Evolutionary conservation across 164 flowering plant species (phyloP).

Genomic region (Dillenia suffruticosa): DNA sequence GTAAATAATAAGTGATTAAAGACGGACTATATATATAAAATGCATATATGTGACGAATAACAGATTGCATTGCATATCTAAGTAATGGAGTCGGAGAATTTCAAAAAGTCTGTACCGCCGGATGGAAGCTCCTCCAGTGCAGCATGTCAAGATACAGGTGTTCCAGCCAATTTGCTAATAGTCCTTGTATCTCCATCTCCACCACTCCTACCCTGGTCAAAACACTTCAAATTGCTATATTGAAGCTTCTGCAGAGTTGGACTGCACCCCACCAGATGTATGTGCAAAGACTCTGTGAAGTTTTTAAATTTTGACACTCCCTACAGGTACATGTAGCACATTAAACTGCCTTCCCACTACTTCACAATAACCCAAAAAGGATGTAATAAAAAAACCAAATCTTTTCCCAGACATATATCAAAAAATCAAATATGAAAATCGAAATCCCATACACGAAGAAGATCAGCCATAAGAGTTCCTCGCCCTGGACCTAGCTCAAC

Average conservation of each 20-base stretch:
- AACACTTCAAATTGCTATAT: conserved; percentile 55
- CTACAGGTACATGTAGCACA: conserved; percentile 31
- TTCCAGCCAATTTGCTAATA: conserved; percentile 54
- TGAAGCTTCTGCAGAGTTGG: conserved; percentile 82
- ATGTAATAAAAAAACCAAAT: neutral
- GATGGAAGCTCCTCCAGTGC: conserved; percentile 83
- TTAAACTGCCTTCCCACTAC: neutral
- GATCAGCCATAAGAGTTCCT: conserved; percentile 98
- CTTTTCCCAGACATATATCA: neutral
- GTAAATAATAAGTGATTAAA: too few relatives aligned
- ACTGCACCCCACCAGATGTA: conserved; percentile 94
- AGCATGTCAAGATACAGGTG: conserved; percentile 89
- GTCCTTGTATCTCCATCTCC: conserved; percentile 27
- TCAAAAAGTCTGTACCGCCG: conserved; percentile 56
- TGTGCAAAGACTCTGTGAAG: conserved; percentile 64
- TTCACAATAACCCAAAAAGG: conserved; percentile 1
- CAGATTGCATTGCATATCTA: neutral
- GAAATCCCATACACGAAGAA: conserved; percentile 67
- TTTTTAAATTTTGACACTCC: conserved; percentile 78
- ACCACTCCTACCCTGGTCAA: conserved; percentile 25
- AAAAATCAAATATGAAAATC: neutral
- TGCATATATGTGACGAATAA: neutral
- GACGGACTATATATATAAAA: too few relatives aligned
- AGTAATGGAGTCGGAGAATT: neutral
- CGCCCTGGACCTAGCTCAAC: conserved; percentile 98